These are phyloP conservation scores for Lanmaoa rubissima DNA, from an alignment of 768 basidiomycete species.

Conservation along the genomic window DNA sequence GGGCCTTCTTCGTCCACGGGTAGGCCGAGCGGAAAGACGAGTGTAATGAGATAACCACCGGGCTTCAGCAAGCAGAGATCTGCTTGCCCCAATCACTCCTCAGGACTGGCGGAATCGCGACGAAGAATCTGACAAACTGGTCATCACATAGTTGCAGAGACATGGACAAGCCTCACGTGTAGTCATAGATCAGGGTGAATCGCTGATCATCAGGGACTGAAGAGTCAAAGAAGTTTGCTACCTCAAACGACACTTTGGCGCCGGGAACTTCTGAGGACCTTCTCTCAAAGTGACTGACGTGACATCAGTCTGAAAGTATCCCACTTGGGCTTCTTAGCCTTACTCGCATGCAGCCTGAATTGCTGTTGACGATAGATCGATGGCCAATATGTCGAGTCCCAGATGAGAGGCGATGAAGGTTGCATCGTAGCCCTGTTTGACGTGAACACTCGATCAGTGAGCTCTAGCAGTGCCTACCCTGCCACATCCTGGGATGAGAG, in stretches of 20 bases:
- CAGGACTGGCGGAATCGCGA: slow-evolving; percentile 58
- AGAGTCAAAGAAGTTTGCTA: slow-evolving; percentile 17
- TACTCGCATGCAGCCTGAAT: slow-evolving; percentile 20
- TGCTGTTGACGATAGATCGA: slow-evolving; percentile 20
- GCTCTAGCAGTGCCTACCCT: slow-evolving; percentile 23
- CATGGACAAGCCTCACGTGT: slow-evolving; percentile 2
- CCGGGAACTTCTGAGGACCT: neutral
- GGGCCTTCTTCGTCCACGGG: slow-evolving; percentile 51
- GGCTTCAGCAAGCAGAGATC: slow-evolving; percentile 56
- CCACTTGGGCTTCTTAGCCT: neutral
- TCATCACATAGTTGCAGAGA: neutral
- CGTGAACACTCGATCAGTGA: neutral
- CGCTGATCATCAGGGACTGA: slow-evolving; percentile 15
- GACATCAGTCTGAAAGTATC: neutral
- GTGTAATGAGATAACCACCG: slow-evolving; percentile 60
- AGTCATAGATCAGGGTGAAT: slow-evolving; percentile 19
- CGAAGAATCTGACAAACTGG: slow-evolving; percentile 46
- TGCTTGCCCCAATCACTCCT: slow-evolving; percentile 59
- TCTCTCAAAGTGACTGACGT: slow-evolving; percentile 1
- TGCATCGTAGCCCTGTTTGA: slow-evolving; percentile 21
- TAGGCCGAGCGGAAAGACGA: slow-evolving; percentile 56
- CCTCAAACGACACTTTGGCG: slow-evolving; percentile 18
- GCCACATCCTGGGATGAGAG: slow-evolving; percentile 61
- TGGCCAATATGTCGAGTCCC: slow-evolving; percentile 17
- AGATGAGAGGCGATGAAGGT: slow-evolving; percentile 15